These are phyloP conservation scores for Xylaria digitata DNA, from an alignment of 2,329 filamentous ascomycete species.

Conservation along the genomic window DNA sequence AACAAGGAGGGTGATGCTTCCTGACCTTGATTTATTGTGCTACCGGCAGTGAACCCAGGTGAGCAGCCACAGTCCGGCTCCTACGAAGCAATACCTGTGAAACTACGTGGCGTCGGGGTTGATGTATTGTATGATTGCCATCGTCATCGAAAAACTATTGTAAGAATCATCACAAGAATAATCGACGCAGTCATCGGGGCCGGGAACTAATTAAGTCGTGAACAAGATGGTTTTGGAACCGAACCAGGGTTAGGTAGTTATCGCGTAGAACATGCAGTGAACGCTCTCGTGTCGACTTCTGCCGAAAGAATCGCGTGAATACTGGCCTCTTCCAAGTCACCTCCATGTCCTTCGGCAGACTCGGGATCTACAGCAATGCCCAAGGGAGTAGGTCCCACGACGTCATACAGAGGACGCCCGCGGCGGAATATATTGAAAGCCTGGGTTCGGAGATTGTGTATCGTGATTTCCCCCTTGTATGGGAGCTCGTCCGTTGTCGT, in stretches of 20 bases:
- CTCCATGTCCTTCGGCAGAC: neutral
- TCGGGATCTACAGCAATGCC: neutral
- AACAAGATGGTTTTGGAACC: neutral
- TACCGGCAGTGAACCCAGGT: neutral
- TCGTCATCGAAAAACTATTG: neutral
- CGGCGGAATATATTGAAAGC: conserved; percentile 19
- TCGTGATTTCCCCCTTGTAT: neutral
- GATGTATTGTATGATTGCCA: neutral
- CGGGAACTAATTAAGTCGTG: neutral
- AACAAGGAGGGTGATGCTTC: neutral
- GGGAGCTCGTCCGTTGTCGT: neutral
- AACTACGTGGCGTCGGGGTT: neutral
- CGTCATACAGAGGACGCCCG: conserved; percentile 1
- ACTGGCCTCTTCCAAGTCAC: neutral
- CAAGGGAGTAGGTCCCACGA: conserved; percentile 15
- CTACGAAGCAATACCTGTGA: neutral
- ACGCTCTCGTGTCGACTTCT: neutral
- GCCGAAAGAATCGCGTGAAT: neutral
- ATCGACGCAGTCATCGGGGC: neutral
- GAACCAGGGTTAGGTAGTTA: neutral
- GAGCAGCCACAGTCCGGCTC: neutral
- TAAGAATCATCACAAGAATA: neutral
- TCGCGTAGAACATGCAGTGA: neutral
- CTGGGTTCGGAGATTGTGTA: neutral
- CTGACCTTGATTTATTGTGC: neutral